Evolutionary conservation across 2,329 filamentous ascomycete genomes (phyloP).

Genomic region (Fusarium denticulatum): DNA sequence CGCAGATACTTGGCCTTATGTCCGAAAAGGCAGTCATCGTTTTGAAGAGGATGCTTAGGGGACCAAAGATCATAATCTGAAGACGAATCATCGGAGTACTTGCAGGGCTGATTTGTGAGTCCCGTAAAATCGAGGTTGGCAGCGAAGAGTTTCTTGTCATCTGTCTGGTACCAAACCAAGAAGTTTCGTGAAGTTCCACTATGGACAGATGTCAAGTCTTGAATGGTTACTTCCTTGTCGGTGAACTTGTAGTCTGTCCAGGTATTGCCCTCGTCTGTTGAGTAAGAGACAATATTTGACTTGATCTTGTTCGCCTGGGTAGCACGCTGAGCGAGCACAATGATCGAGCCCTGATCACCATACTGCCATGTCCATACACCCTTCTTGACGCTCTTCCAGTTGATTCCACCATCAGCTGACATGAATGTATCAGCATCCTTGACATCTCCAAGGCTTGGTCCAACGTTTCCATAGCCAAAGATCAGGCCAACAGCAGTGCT

Average conservation of each 20-base stretch:
- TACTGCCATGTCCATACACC: conserved; percentile 94
- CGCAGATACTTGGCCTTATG: conserved; percentile 90
- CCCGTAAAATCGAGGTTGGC: conserved; percentile 91
- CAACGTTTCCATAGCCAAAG: conserved; percentile 93
- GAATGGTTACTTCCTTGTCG: conserved; percentile 74
- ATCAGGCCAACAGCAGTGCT: conserved; percentile 88
- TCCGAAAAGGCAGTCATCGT: conserved; percentile 89
- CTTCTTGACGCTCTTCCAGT: conserved; percentile 86
- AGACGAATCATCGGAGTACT: conserved; percentile 67
- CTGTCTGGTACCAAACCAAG: conserved; percentile 80
- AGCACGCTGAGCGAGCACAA: conserved; percentile 83
- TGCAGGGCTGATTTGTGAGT: conserved; percentile 77
- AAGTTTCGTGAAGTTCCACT: conserved; percentile 93
- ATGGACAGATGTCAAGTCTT: conserved; percentile 86
- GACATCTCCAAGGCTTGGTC: conserved; percentile 69
- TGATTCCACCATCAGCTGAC: conserved; percentile 89
- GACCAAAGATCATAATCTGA: conserved; percentile 87
- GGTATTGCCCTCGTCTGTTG: conserved; percentile 79
- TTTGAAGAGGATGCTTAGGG: conserved; percentile 81
- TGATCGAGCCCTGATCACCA: conserved; percentile 92
- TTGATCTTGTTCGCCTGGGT: conserved; percentile 73
- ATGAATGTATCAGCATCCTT: conserved; percentile 89
- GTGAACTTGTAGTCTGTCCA: conserved; percentile 83
- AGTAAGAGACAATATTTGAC: conserved; percentile 77
- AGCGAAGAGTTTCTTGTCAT: conserved; percentile 70